These are phyloP conservation scores for Celoporthe dispersa DNA, from an alignment of 2,329 filamentous ascomycete species.

Conservation along the genomic window DNA sequence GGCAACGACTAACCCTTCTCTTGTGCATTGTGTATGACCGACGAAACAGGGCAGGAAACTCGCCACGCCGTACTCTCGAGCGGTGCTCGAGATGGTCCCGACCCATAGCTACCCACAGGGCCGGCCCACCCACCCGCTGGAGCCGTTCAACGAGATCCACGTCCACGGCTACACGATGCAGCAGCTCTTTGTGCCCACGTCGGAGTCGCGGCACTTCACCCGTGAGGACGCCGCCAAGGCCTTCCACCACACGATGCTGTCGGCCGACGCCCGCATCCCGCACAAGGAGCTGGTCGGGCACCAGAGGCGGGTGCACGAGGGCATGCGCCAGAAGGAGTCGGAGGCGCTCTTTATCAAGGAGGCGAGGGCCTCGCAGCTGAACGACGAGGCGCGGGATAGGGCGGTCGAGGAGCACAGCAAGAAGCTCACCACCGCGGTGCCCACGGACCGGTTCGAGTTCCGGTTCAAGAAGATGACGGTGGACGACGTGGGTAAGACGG, in stretches of 20 bases:
- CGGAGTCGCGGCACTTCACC: conserved; percentile 67
- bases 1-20: conserved; percentile 32
- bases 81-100: conserved; percentile 81
- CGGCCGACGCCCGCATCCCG: conserved; percentile 64
- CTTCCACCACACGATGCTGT: conserved; percentile 63
- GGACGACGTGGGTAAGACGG: conserved; percentile 59
- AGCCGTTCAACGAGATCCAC: conserved; percentile 68
- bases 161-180: conserved; percentile 65
- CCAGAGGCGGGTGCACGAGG: conserved; percentile 52
- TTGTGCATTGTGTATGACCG: not conserved
- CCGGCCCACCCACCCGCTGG: conserved; percentile 52
- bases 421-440: conserved; percentile 48
- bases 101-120: conserved; percentile 60
- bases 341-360: conserved; percentile 44
- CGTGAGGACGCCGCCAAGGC: conserved; percentile 68
- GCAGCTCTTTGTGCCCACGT: conserved; percentile 67
- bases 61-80: conserved; percentile 75
- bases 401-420: conserved; percentile 43
- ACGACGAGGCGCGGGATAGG: conserved; percentile 46
- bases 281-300: conserved; percentile 64
- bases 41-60: conserved; percentile 70
- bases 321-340: conserved; percentile 44
- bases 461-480: conserved; percentile 64
- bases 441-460: conserved; percentile 63
- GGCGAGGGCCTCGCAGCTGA: conserved; percentile 46